Conservation (phyloP, 1,284 basidiomycete genomes). For the Leccinum angustisporum region DNA sequence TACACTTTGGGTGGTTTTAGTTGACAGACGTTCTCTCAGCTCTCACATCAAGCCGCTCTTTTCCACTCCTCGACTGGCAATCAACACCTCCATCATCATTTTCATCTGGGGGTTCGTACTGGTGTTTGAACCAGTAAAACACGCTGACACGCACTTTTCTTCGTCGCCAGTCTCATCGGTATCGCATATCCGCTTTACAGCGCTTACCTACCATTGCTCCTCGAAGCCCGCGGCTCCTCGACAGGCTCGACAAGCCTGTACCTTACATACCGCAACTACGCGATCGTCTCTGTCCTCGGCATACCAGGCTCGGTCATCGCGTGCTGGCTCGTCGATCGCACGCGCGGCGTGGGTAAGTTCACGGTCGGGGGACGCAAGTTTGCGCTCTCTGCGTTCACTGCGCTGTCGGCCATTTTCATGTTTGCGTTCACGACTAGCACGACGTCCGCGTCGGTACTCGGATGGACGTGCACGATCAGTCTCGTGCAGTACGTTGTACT, state of each 20-base stretch:
- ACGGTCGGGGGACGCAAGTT: slow-evolving; percentile 48
- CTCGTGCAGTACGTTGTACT: slow-evolving; percentile 40
- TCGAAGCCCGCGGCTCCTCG: slow-evolving; percentile 41
- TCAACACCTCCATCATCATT: no score
- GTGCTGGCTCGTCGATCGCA: slow-evolving; percentile 53
- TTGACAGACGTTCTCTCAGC: slow-evolving; percentile 22
- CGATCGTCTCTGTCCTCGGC: slow-evolving; percentile 49
- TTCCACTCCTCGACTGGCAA: no score
- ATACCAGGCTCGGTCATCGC: slow-evolving; percentile 61
- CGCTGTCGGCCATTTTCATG: slow-evolving; percentile 55
- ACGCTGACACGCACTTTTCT: no score
- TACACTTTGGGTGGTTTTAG: neutral
- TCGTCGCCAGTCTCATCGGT: no score
- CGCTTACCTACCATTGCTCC: slow-evolving; percentile 52
- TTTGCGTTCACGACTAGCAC: slow-evolving; percentile 62
- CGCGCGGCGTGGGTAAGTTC: slow-evolving; percentile 30
- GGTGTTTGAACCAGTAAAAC: no score
- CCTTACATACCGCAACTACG: slow-evolving; percentile 49
- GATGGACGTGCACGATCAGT: slow-evolving; percentile 52
- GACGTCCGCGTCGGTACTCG: slow-evolving; percentile 47
- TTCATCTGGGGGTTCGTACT: slow-evolving; percentile 16
- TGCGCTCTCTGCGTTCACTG: slow-evolving; percentile 50
- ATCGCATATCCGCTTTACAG: slow-evolving; percentile 63
- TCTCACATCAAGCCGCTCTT: slow-evolving; percentile 18
- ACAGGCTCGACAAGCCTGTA: slow-evolving; percentile 31